Percentiles rank a stretch among this genome's conserved stretches.
Conservation (phyloP, 148 eudicot species). For the Mesembryanthemum crystallinum region DNA sequence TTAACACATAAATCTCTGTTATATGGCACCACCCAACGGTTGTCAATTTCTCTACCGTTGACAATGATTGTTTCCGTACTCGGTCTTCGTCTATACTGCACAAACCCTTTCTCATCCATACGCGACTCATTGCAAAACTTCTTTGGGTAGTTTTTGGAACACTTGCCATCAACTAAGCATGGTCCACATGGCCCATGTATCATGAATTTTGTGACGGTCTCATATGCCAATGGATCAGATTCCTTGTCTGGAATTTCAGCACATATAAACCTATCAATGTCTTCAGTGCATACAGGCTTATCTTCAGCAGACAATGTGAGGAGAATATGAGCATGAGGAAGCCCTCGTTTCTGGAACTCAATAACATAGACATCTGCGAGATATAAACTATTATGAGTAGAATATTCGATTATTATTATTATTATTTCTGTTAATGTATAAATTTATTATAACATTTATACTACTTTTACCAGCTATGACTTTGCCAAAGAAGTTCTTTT, state of each 20-base stretch:
- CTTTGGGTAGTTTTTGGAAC: background rate
- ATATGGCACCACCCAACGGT: background rate
- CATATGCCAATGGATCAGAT: background rate
- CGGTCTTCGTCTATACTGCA: background rate
- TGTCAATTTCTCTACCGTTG: background rate
- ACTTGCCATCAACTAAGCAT: background rate
- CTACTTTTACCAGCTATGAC: background rate
- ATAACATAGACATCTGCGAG: background rate
- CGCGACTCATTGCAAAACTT: too few relatives aligned
- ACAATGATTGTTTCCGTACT: background rate
- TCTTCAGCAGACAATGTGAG: background rate
- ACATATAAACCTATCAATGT: background rate
- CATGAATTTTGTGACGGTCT: background rate
- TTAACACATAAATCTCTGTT: background rate
- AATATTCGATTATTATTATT: too few relatives aligned
- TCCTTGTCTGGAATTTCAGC: background rate
- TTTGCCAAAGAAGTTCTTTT: background rate
- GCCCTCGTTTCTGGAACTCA: background rate
- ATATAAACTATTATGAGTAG: too few relatives aligned
- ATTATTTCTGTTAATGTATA: too few relatives aligned
- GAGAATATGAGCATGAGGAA: background rate
- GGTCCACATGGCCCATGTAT: background rate
- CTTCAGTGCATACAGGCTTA: background rate
- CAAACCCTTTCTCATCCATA: background rate
- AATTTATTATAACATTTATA: too few relatives aligned